Base-by-base conservation (phyloP, 1,284 basidiomycete species). In the Veloporphyrellus conicus region DNA sequence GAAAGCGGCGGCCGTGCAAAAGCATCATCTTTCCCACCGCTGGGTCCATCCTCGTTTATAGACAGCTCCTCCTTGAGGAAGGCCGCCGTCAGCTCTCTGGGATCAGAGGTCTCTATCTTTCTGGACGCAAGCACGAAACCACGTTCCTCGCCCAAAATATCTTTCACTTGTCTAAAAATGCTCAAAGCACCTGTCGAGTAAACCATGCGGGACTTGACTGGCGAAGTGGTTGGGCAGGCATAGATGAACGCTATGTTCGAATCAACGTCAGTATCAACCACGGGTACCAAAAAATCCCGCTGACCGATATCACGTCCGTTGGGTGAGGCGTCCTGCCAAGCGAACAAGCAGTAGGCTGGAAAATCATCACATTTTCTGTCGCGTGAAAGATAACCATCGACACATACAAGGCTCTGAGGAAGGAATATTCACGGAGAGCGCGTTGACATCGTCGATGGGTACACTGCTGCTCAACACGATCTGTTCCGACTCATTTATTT, bases 91-190 rank as follows among this genome's bases (percentile, higher is more conserved):
- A 94, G 58, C 58, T 94, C 90, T 14, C 57, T 57, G 0, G 88
- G 87, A 56, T 92, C 85, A 0, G 87, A 87, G 0, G 90, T 93
- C 67, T 94, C 90, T 47, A 94, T 74, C 71, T 84, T 86, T 51
- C 79, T 75, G 10, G 75, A 55, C 1, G 75, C 71, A 9, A 84
- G 63, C 49, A 54, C 61, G 14, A 71, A 75, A 38, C 65, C 67
- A 33, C 61, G 71, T 18, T 59, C 73, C 6, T 71, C 62, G 41
- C 66, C 59, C 29, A 87, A 65, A 15, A 84, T 63, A 11, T 67
- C 68, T 57, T 82, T 79, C 33, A 78, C 80, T 23, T 75, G 68
- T 45, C 75, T 71, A 57, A 79, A 82, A 14, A 86, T 73, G 18
- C 77, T 67, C 9, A 74, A 59, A 5, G 80, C 77, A 12, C 81